Evolutionary conservation across 169 alveolate genomes (phyloP).

Genomic region (Perkinsus olseni): DNA sequence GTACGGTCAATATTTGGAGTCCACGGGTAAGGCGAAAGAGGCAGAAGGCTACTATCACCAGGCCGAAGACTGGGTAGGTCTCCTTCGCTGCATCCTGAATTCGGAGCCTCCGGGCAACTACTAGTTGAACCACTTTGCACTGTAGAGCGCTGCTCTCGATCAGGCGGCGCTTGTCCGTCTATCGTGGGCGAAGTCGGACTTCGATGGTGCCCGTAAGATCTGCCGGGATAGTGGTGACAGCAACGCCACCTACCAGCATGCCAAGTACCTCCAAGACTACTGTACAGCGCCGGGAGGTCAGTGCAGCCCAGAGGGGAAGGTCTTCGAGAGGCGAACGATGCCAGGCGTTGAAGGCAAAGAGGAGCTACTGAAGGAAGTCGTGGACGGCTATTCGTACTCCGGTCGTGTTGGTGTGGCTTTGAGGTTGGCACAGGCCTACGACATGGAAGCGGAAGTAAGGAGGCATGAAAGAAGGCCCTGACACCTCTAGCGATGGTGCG

Average conservation of each 20-base stretch:
- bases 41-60: not conserved
- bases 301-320: not conserved
- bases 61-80: not conserved
- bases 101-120: too few relatives aligned
- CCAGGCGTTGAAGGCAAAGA: not conserved
- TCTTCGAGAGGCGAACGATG: not conserved
- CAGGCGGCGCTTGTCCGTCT: not conserved
- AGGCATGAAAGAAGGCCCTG: too few relatives aligned
- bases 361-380: constrained; percentile 51
- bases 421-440: constrained; percentile 61
- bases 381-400: constrained; percentile 54
- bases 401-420: constrained; percentile 64
- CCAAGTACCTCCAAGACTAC: not conserved
- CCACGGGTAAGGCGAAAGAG: not conserved
- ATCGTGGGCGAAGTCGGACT: not conserved
- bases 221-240: not conserved
- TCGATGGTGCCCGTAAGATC: not conserved
- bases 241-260: not conserved
- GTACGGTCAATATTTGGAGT: constrained; percentile 9
- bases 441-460: constrained; percentile 55
- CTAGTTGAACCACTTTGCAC: too few relatives aligned
- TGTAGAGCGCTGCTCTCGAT: not conserved
- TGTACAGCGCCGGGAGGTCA: not conserved
- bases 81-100: not conserved
- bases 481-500: too few relatives aligned